Evolutionary conservation across 2,329 filamentous ascomycete genomes (phyloP).

Genomic region (Penicillium sp.): DNA sequence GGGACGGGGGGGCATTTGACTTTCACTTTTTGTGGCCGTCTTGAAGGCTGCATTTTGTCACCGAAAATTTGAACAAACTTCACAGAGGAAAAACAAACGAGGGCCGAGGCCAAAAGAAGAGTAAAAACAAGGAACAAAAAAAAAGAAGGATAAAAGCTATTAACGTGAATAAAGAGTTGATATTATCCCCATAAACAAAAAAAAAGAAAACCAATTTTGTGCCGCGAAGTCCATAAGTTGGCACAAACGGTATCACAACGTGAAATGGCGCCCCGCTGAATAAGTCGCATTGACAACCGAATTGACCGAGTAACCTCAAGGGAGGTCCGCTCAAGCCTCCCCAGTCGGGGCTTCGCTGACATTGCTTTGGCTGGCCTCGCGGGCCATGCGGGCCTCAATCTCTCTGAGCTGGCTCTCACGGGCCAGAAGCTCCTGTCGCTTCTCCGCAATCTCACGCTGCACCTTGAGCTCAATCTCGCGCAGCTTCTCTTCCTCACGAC

Average conservation of each 20-base stretch:
- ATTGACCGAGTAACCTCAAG: background rate
- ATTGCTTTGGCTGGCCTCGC: constrained; percentile 58
- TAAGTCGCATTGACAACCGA: constrained; percentile 24
- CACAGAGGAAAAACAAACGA: constrained; percentile 10
- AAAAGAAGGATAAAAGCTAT: constrained; percentile 30
- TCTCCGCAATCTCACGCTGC: constrained; percentile 99
- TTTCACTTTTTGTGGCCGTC: constrained; percentile 2
- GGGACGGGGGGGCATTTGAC: too few species aligned
- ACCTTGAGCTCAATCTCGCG: constrained; percentile 99
- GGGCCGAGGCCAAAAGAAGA: too few species aligned
- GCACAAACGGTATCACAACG: constrained; percentile 32
- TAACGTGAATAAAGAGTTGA: constrained; percentile 38
- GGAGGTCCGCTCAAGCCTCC: constrained; percentile 30
- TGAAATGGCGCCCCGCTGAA: constrained; percentile 25
- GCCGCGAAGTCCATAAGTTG: constrained; percentile 32
- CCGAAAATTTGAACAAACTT: constrained; percentile 15
- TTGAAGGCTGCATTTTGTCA: constrained; percentile 28
- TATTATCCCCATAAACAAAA: constrained; percentile 36
- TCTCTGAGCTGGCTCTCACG: constrained; percentile 98
- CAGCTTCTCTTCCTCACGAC: constrained; percentile 98
- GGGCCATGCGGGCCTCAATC: constrained; percentile 95
- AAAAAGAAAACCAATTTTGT: constrained; percentile 22
- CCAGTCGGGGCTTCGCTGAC: constrained; percentile 29
- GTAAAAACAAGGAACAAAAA: constrained; percentile 5
- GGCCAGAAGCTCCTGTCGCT: constrained; percentile 94